Base-by-base conservation (phyloP, 2,329 filamentous ascomycete species). In the Elsinoe ampelina region DNA sequence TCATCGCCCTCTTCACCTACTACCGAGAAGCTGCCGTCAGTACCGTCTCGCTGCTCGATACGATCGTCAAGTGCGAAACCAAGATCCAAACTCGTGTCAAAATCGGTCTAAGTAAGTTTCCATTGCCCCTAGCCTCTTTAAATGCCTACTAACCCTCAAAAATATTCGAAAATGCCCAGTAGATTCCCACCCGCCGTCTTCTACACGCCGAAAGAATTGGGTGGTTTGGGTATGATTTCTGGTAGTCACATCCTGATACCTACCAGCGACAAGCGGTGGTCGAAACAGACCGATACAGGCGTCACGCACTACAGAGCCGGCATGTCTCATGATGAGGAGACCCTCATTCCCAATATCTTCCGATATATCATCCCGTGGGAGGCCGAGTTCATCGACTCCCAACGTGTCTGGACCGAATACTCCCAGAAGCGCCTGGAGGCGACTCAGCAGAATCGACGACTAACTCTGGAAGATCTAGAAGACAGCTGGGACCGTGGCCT, bases 361-460 rank as follows among this genome's bases (percentile, higher is more conserved):
- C 85, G 93, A 59, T 98, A 98, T 73, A 97, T 98, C 69, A 95
- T 97, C 62, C 92, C 93, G 0, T 98, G 93, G 93, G 93, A 98
- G 70, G 89, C 92, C 1, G 93, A 98, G 70, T 98, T 98, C 72
- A 95, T 97, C 63, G 95, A 98, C 70, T 98, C 93, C 3, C 95
- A 98, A 70, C 86, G 95, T 64, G 93, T 98, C 1, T 98, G 93
- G 93, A 97, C 93, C 22, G 93, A 98, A 66, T 98, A 98, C 68
- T 96, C 92, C 0, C 93, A 98, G 74, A 98, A 98, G 77, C 86
- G 93, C 47, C 80, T 95, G 62, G 93, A 98, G 69, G 95, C 93
- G 17, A 95, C 96, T 67, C 92, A 97, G 65, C 93, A 98, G 71
- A 98, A 98, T 66, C 85, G 93, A 58, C 84, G 93, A 63, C 76